Evolutionary conservation across 2,329 filamentous ascomycete species (phyloP).

Genomic region (Graphiopsis chlorocephala): DNA sequence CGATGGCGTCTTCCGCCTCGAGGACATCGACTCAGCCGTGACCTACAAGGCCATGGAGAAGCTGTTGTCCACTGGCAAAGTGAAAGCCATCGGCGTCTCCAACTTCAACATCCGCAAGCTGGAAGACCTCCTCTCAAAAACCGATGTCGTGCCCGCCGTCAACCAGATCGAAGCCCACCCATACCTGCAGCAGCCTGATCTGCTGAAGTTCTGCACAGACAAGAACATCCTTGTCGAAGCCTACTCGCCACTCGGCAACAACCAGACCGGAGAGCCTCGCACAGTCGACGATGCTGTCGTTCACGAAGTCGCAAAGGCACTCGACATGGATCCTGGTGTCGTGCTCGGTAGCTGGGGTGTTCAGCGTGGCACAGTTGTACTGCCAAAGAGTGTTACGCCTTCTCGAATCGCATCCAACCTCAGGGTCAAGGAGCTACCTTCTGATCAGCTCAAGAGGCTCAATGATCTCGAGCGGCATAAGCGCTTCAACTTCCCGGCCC

Average conservation of each 20-base stretch:
- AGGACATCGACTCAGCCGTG: constrained; percentile 31
- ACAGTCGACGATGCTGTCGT: constrained; percentile 45
- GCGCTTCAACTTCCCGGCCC: constrained; percentile 43
- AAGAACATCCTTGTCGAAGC: constrained; percentile 54
- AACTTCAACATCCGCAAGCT: constrained; percentile 62
- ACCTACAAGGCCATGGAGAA: constrained; percentile 23
- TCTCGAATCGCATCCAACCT: constrained; percentile 25
- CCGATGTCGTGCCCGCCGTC: constrained; percentile 39
- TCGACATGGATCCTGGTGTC: constrained; percentile 45
- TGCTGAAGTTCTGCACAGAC: constrained; percentile 49
- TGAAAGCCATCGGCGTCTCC: constrained; percentile 69
- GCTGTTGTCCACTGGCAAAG: constrained; percentile 21
- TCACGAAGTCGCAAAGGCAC: constrained; percentile 39
- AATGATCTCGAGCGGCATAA: constrained; percentile 43
- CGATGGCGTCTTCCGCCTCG: constrained; percentile 37
- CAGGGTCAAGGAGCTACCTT: constrained; percentile 34
- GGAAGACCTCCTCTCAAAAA: constrained; percentile 52
- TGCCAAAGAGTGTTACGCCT: constrained; percentile 47
- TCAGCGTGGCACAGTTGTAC: constrained; percentile 47
- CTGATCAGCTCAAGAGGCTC: constrained; percentile 37
- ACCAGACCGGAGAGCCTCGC: constrained; percentile 44
- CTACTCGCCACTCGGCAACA: constrained; percentile 49
- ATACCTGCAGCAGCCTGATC: constrained; percentile 59
- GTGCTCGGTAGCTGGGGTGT: constrained; percentile 50
- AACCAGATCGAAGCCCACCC: constrained; percentile 63